Evolutionary conservation across 2,329 filamentous ascomycete species (phyloP).

Genomic region (Botryosphaeria dothidea): DNA sequence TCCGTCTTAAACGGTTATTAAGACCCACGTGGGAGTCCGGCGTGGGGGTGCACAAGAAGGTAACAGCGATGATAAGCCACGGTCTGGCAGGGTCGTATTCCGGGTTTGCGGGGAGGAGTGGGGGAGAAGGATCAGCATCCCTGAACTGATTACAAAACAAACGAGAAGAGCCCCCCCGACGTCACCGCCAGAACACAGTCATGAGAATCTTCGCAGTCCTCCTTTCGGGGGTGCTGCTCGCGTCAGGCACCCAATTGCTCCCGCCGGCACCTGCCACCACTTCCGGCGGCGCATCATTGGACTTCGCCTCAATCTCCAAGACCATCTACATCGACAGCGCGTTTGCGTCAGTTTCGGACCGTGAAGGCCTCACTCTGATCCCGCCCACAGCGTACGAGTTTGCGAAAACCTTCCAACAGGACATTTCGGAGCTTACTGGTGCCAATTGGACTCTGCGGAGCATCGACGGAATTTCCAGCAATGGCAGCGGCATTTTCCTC

Average conservation of each 20-base stretch:
- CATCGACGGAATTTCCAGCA: constrained; percentile 36
- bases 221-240: constrained; percentile 16
- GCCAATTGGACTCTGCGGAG: constrained; percentile 44
- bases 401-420: constrained; percentile 47
- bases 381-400: constrained; percentile 54
- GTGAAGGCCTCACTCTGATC: constrained; percentile 52
- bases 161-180: background rate
- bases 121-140: constrained; percentile 9
- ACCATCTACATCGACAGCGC: constrained; percentile 45
- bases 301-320: constrained; percentile 24
- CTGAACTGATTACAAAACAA: constrained; percentile 8
- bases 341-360: constrained; percentile 45
- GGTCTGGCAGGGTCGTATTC: background rate
- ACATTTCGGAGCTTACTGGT: constrained; percentile 46
- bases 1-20: no score
- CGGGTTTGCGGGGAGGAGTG: background rate
- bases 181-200: background rate
- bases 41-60: constrained; percentile 1
- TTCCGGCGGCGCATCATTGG: constrained; percentile 26
- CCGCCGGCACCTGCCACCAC: constrained; percentile 33
- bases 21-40: background rate
- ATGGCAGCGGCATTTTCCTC: constrained; percentile 46
- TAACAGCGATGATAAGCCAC: constrained; percentile 3
- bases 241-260: constrained; percentile 40
- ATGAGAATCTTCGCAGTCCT: background rate